These are phyloP conservation scores for Wickerhamiella kazuoi DNA, from an alignment of 805 yeast genomes.

Conservation along the genomic window DNA sequence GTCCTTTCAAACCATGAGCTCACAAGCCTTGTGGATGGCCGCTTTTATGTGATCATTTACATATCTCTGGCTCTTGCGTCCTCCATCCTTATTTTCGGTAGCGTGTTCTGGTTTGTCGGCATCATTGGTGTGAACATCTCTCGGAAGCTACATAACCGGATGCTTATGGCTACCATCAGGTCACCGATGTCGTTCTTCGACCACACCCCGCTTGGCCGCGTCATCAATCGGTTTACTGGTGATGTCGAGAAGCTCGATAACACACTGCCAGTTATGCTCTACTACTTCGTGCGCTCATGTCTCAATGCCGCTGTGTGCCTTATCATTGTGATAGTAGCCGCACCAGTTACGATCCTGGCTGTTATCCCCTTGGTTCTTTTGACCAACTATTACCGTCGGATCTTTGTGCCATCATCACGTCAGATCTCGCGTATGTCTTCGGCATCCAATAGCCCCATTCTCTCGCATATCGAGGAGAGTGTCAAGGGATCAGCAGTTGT, in stretches of 20 bases:
- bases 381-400: conserved; percentile 49
- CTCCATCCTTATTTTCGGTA: conserved; percentile 14
- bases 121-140: conserved; percentile 18
- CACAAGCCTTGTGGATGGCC: conserved; percentile 9
- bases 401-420: conserved; percentile 51
- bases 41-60: conserved; percentile 54
- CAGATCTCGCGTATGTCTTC: conserved; percentile 60
- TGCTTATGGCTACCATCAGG: conserved; percentile 37
- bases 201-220: conserved; percentile 64
- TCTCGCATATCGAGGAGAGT: conserved; percentile 68
- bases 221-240: conserved; percentile 61
- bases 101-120: conserved; percentile 40
- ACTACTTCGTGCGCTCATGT: conserved; percentile 32
- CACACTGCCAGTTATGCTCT: conserved; percentile 44
- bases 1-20: conserved; percentile 12
- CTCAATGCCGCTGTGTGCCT: conserved; percentile 38
- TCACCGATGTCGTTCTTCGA: conserved; percentile 67
- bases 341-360: conserved; percentile 51
- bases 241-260: conserved; percentile 63
- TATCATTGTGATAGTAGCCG: conserved; percentile 40
- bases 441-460: conserved; percentile 55
- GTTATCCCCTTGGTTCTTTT: conserved; percentile 36
- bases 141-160: conserved; percentile 32
- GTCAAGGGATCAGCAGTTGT: conserved; percentile 60
- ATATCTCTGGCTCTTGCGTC: conserved; percentile 46